phyloP scores from a whole-genome alignment of 371 early-diverging fungal genomes.

The Mortierella sp. region DNA sequence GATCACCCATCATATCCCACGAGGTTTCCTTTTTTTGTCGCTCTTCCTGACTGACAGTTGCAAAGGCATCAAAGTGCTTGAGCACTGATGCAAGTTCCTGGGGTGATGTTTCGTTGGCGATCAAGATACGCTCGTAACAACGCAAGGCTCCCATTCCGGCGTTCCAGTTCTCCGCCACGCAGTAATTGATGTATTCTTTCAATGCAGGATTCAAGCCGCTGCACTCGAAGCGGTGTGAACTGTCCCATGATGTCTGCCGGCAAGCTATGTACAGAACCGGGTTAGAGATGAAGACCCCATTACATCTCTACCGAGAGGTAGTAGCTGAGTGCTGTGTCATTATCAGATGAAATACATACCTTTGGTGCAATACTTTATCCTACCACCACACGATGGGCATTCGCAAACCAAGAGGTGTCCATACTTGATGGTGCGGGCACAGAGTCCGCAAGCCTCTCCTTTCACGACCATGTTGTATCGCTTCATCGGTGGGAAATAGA shows the following conservation, averaged over 20 bases:
- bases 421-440: slow-evolving; percentile 61
- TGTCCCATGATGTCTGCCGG: slow-evolving; percentile 63
- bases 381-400: slow-evolving; percentile 63
- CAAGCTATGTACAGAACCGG: slow-evolving; percentile 45
- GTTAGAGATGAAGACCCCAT: background rate
- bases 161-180: slow-evolving; percentile 63
- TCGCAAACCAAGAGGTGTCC: slow-evolving; percentile 55
- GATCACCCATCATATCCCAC: slow-evolving; percentile 70
- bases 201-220: slow-evolving; percentile 60
- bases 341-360: slow-evolving; percentile 19
- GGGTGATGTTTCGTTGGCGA: slow-evolving; percentile 63
- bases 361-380: slow-evolving; percentile 63
- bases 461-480: slow-evolving; percentile 57
- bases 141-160: slow-evolving; percentile 70
- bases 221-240: slow-evolving; percentile 68
- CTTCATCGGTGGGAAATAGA: slow-evolving; percentile 75
- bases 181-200: slow-evolving; percentile 59
- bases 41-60: slow-evolving; percentile 72
- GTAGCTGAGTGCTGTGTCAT: too few species aligned
- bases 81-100: slow-evolving; percentile 62
- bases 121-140: slow-evolving; percentile 65
- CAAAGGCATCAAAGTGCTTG: slow-evolving; percentile 70
- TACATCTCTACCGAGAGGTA: background rate
- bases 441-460: slow-evolving; percentile 70
- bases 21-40: slow-evolving; percentile 73